Evolutionary conservation across 2,329 filamentous ascomycete genomes (phyloP), one percentile per base, ranked within the genome.

Genomic region (Colletotrichum truncatum): DNA sequence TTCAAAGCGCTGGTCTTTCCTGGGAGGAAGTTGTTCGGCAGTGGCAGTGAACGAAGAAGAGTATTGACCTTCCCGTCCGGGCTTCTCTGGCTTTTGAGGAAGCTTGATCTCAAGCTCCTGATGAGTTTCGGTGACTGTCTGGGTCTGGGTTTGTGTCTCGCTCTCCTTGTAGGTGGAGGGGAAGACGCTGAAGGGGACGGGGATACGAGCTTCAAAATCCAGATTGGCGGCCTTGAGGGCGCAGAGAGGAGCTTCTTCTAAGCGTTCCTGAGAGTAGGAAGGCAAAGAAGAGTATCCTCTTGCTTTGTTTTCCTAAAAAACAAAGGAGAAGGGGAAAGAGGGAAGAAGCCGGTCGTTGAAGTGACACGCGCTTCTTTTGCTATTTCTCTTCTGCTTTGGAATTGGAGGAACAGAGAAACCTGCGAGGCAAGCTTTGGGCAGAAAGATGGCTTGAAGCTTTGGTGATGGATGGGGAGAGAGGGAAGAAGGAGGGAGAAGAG

Each of bases 131-230:
- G 62, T 65, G 57, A 65, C 57, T 77, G 84, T 85, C 81, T 86
- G 85, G 84, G 84, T 85, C 81, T 86, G 85, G 41, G 73, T 75
- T 60, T 71, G 68, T 60, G 75, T 76, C 67, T 75, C 80, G 76
- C 78, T 80, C 80, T 85, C 86, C 81, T 92, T 89, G 89, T 98
- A 98, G 84, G 94, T 93, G 84, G 94, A 97, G 87, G 95, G 95
- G 90, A 98, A 98, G 92, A 98, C 92, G 93, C 94, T 98, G 91
- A 98, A 97, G 86, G 95, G 95, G 85, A 98, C 96, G 88, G 95
- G 93, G 85, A 98, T 93, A 85, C 94, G 93, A 85, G 94, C 94
- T 92, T 97, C 94, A 96, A 97, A 98, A 93, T 98, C 94, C 94
- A 98, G 94, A 87, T 93, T 98, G 93, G 86, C 93, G 91, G 91